Evolutionary conservation across 768 basidiomycete genomes (phyloP), one percentile per base, ranked within the genome.

Genomic region (Phylloporus scabripes): DNA sequence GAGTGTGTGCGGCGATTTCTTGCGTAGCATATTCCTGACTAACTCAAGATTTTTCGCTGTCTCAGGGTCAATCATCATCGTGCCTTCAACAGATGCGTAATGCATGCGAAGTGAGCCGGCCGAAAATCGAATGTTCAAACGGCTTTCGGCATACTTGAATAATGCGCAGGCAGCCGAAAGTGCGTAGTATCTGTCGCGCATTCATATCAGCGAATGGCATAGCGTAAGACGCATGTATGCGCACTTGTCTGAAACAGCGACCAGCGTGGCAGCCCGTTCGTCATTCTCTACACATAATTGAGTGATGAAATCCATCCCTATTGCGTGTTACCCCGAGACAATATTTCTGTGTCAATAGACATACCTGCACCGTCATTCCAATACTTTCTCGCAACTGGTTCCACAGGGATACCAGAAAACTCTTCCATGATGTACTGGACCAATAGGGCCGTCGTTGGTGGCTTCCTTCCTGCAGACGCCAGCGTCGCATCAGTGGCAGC

Each of bases 21-120:
- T 82, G 40, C 70, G 70, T 5, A 80, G 63, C 59, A 82, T 76
- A 61, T 94, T 98, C 8, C 74, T 79, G 14, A 95, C 86, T 2
- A 99, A 74, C 61, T 99, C 96, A 6, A 99, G 76, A 63, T 95
- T 93, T 36, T 79, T 79, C 3, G 83, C 89, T 0, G 88, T 92
- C 52, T 93, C 93, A 0, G 83, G 77, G 61, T 98, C 96, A 54
- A 99, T 87, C 77, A 96, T 78, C 87, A 97, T 89, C 0, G 91
- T 94, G 0, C 94, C 94, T 62, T 94, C 89, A 0, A 88, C 82
- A 2, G 87, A 80, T 1, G 80, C 72, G 59, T 87, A 93, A 18
- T 80, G 75, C 47, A 92, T 89, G 29, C 82, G 77, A 20, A 92
- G 71, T 8, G 90, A 90, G 4, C 70, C 73, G 0, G 76, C 65